A percentile compares a stretch with the other conserved stretches of the same genome.
phyloP scores from a whole-genome alignment of 164 flowering plant genomes.

The Platanus orientalis region DNA sequence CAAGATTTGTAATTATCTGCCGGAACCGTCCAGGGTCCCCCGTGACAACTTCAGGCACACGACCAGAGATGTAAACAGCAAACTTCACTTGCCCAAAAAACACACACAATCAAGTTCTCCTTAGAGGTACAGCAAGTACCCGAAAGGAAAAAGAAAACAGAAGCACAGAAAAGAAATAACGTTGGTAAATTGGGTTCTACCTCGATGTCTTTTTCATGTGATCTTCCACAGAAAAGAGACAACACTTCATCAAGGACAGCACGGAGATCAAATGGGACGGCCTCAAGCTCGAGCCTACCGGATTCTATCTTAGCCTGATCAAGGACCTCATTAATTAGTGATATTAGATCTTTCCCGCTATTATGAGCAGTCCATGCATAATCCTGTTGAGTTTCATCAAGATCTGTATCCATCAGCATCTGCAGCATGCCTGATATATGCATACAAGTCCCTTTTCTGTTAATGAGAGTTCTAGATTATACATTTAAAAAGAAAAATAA shows the following conservation, averaged over 20 bases:
- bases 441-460: background rate
- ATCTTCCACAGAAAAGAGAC: constrained; percentile 64
- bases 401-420: constrained; percentile 89
- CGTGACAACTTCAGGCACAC: constrained; percentile 65
- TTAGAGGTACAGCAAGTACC: constrained; percentile 1
- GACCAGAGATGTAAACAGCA: constrained; percentile 76
- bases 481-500: too few relatives aligned
- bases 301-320: constrained; percentile 99
- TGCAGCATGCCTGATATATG: constrained; percentile 76
- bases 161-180: too few relatives aligned
- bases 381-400: constrained; percentile 68
- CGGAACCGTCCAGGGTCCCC: constrained; percentile 88
- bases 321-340: constrained; percentile 84
- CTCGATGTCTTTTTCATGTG: constrained; percentile 75
- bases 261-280: constrained; percentile 76
- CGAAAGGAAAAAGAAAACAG: background rate
- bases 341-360: constrained; percentile 80
- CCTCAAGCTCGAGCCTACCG: constrained; percentile 86
- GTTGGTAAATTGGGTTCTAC: constrained; percentile 35
- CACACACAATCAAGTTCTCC: background rate
- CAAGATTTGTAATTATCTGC: constrained; percentile 90
- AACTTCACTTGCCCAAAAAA: constrained; percentile 44
- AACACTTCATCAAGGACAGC: constrained; percentile 63
- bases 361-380: constrained; percentile 83
- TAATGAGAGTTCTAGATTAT: background rate